These are phyloP conservation scores for Urochloa ruziziensis DNA, from an alignment of 176 grass and related monocot genomes.

Conservation along the genomic window DNA sequence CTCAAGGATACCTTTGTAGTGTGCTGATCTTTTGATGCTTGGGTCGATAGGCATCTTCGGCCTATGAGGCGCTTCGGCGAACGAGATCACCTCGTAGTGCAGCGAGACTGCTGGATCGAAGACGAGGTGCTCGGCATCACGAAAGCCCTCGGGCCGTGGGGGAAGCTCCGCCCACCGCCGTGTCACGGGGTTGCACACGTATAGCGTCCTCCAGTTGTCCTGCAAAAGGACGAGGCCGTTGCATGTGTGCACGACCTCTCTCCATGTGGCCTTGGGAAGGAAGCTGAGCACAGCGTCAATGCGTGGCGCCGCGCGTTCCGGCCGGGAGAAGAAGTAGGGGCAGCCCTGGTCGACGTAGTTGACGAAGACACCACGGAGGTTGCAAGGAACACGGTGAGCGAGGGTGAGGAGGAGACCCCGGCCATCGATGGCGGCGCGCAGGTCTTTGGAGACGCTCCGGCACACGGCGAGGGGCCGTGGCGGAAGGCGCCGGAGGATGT, in stretches of 20 bases:
- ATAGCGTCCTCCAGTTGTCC: neutral
- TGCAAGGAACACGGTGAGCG: neutral
- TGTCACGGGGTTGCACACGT: neutral
- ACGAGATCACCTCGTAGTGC: neutral
- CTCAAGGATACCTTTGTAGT: no score
- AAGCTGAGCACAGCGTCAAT: neutral
- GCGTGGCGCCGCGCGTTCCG: neutral
- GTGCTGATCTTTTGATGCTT: neutral
- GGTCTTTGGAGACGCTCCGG: neutral
- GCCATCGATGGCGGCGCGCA: neutral
- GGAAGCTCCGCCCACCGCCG: neutral
- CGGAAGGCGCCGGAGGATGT: slow-evolving; percentile 1
- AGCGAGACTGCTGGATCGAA: neutral
- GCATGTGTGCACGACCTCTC: neutral
- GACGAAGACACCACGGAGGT: neutral
- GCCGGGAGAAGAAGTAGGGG: neutral
- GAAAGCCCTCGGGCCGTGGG: no score
- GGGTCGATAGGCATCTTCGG: neutral
- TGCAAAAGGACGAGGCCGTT: neutral
- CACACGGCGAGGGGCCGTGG: neutral
- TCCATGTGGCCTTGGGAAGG: neutral
- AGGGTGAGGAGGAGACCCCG: neutral
- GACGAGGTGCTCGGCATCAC: neutral
- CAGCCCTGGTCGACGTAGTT: neutral
- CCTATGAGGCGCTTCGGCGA: neutral